phyloP scores from a whole-genome alignment of 1,139 yeast species.

The Kodamaea arcana region DNA sequence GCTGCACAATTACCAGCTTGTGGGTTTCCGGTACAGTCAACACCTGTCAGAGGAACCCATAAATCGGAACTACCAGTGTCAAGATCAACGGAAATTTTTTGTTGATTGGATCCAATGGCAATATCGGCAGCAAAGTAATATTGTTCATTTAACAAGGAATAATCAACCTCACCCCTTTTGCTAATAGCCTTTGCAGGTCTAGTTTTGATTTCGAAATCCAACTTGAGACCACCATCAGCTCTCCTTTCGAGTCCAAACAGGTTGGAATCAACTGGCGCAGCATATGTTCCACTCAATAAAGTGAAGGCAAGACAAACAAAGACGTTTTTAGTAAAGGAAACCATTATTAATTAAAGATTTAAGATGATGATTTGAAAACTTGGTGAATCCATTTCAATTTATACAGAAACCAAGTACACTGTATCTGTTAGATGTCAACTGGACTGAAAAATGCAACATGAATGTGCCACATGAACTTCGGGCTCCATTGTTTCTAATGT shows the following conservation, averaged over 20 bases:
- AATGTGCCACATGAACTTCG: too few relatives aligned
- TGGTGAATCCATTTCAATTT: too few relatives aligned
- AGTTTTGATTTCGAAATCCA: conserved; percentile 2
- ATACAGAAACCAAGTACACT: too few relatives aligned
- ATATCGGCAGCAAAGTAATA: conserved; percentile 5
- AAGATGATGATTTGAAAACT: background rate
- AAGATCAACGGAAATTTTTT: conserved; percentile 11
- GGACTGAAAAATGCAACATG: too few relatives aligned
- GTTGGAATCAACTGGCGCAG: background rate
- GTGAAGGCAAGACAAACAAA: background rate
- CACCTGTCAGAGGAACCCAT: conserved; percentile 14
- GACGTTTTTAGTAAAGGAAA: background rate
- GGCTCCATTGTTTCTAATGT: too few relatives aligned
- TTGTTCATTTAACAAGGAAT: background rate
- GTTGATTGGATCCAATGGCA: conserved; percentile 11
- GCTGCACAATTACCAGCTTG: conserved; percentile 1
- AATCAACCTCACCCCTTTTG: background rate
- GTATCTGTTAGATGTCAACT: too few relatives aligned
- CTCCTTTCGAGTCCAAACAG: background rate
- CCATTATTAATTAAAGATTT: background rate
- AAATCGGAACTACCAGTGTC: conserved; percentile 22
- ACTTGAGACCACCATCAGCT: conserved; percentile 3
- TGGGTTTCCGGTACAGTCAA: background rate
- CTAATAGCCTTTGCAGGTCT: background rate
- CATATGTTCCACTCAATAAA: background rate